Base-by-base conservation (phyloP, 208 protist species). In the Leishmania braziliensis region DNA sequence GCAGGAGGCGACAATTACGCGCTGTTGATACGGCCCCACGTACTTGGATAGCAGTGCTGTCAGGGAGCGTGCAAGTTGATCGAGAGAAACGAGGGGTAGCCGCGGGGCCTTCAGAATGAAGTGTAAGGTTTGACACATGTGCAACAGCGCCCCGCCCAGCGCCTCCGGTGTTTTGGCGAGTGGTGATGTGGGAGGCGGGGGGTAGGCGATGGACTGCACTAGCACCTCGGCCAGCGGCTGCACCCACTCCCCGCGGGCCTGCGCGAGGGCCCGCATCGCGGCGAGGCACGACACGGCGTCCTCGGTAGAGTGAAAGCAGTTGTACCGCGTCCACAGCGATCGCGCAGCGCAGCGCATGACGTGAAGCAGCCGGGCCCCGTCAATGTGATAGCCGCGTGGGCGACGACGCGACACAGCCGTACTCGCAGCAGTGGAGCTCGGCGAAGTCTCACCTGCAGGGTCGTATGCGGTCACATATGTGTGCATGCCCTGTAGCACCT, bases 1-100 rank as follows among this genome's bases (percentile, higher is more conserved):
- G 71, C 86, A 92, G 16, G 91, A 86, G 3, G 92, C 91, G 16
- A 92, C 75, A 29, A 98, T 92, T 71, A 98, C 89, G 48, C 93
- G 88, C 56, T 95, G 89, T 76, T 98, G 95, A 51, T 88, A 90
- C 33, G 91, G 88, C 29, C 95, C 95, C n/a, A 94, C 90, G 80
- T 98, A 98, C 70, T 88, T 83, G 53, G 89, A 91, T 9, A 98
- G 84, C n/a, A 98, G 63, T 60, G 77, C 75, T 14, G 88, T 96
- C 53, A 96, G 79, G 20, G 86, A 78, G 16, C 80, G 83, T 26
- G 89, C 73, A 26, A 96, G 77, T 50, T 82, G 79, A 48, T 96
- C 90, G 29, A 96, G 84, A 39, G 92, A 91, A 60, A 96, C 51
- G 29, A 85, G 74, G 6, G 94, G 92, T 48, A 88, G 78, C 33